Percentiles rank a stretch among this genome's conserved stretches.
Evolutionary conservation across 768 basidiomycete genomes (phyloP).

Genomic region (Thelephora ganbajun): DNA sequence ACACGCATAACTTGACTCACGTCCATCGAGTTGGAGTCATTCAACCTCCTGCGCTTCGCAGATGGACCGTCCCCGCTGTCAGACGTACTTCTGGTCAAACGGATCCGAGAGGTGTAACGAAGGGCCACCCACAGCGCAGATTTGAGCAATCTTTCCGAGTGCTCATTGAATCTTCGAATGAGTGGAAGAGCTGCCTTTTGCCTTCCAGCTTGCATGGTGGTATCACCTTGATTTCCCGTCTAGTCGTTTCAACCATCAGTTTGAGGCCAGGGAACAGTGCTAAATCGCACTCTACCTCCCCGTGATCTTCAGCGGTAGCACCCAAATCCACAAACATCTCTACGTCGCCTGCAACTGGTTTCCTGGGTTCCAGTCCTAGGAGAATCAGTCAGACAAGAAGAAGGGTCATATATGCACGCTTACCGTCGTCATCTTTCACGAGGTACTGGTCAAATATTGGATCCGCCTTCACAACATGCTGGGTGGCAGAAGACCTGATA

Average conservation of each 20-base stretch:
- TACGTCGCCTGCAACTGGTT: slow-evolving; percentile 47
- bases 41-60: slow-evolving; percentile 45
- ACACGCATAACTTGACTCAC: slow-evolving; percentile 18
- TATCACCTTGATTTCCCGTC: slow-evolving; percentile 82
- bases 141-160: slow-evolving; percentile 79
- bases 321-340: slow-evolving; percentile 75
- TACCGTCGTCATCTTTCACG: slow-evolving; percentile 92
- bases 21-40: slow-evolving; percentile 23
- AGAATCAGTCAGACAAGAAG: slow-evolving; percentile 7
- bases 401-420: slow-evolving; percentile 10
- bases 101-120: not conserved
- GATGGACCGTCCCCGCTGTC: slow-evolving; percentile 41
- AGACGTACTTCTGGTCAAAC: slow-evolving; percentile 3
- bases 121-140: slow-evolving; percentile 46
- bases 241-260: slow-evolving; percentile 16
- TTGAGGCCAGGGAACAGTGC: not conserved
- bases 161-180: slow-evolving; percentile 95
- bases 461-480: slow-evolving; percentile 81
- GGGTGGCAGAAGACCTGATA: slow-evolving; percentile 72
- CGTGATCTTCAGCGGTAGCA: slow-evolving; percentile 86
- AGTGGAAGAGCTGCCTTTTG: slow-evolving; percentile 80
- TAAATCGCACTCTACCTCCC: slow-evolving; percentile 30
- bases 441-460: slow-evolving; percentile 92
- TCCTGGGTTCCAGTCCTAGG: slow-evolving; percentile 66
- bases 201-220: slow-evolving; percentile 92